Percentiles rank a stretch among this genome's conserved stretches.
These are phyloP conservation scores for Quercus tomentella DNA, from an alignment of 331 rosid species.

Conservation along the genomic window DNA sequence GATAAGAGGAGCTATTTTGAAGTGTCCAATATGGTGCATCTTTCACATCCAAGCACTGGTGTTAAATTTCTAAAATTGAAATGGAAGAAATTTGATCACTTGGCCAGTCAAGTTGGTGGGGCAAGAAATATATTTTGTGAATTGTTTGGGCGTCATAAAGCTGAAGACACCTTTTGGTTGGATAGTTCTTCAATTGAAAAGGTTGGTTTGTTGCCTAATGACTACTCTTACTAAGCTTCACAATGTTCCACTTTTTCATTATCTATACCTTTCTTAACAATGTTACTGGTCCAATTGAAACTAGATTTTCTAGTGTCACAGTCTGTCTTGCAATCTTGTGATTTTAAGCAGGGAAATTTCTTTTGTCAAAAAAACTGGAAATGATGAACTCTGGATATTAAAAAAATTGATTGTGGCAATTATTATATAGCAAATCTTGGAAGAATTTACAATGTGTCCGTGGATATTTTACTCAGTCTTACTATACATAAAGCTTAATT, in stretches of 20 bases:
- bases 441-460: background rate
- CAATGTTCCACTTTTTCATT: background rate
- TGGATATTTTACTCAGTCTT: background rate
- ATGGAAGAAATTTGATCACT: conserved; percentile 74
- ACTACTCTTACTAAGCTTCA: conserved; percentile 9
- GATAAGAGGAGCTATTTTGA: conserved; percentile 26
- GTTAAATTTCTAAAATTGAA: conserved; percentile 63
- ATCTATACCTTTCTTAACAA: background rate
- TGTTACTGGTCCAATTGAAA: background rate
- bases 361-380: background rate
- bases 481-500: background rate
- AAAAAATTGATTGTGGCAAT: background rate
- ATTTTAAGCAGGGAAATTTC: background rate
- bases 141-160: conserved; percentile 68
- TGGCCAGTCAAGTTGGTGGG: conserved; percentile 84
- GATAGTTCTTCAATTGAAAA: conserved; percentile 94
- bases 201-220: conserved; percentile 40
- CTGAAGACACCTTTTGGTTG: conserved; percentile 94
- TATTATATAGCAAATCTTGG: background rate
- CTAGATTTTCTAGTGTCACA: background rate
- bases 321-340: background rate
- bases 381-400: background rate
- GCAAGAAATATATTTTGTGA: conserved; percentile 65
- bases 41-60: conserved; percentile 40
- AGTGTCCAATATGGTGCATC: conserved; percentile 27